Evolutionary conservation across 1,284 basidiomycete species (phyloP), one percentile per base, ranked within the genome.

Genomic region (Kwoniella shivajii): DNA sequence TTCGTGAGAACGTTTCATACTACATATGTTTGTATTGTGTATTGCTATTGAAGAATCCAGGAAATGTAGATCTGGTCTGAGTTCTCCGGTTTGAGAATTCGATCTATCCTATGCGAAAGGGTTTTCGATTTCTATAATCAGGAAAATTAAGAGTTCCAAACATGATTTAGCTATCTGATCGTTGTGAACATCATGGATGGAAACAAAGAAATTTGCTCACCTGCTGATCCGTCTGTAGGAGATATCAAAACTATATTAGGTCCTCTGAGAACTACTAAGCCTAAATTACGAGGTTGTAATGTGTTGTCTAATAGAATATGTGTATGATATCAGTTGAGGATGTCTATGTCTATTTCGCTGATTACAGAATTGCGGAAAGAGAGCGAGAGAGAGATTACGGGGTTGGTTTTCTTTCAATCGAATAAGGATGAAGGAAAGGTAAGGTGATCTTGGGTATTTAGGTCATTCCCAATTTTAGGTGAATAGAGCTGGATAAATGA

Each of bases 191-290:
- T 10, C 27, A 20, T 20, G 37, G 16, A 10, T 20, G 31, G 22
- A 54, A 54, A 42, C n/a, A 36, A 16, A 7, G 31, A 33, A 30
- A 18, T 22, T n/a, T 13, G 67, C 78, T 53, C 27, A 76, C 78
- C 78, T 43, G 90, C 90, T 51, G 86, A 92, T 56, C 93, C 93
- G 68, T 97, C 93, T 11, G 93, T 89, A 1, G 93, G 93, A 72
- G 89, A 93, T 60, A 96, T 83, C 5, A 97, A 83, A 0, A 91
- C 92, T 68, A 97, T 88, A 57, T 92, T 94, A 0, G 93, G 93
- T 14, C 93, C 93, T 49, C 93, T 84, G 20, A 95, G 84, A 38
- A 97, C 93, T 5, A 87, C 89, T 18, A 97, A 80, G 14, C 93
- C 93, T 2, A 96, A 80, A 6, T 80, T 77, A 47, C 93, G 86